Conservation (phyloP, 139 green algal genomes). For the Axilococcus clingmanii region DNA sequence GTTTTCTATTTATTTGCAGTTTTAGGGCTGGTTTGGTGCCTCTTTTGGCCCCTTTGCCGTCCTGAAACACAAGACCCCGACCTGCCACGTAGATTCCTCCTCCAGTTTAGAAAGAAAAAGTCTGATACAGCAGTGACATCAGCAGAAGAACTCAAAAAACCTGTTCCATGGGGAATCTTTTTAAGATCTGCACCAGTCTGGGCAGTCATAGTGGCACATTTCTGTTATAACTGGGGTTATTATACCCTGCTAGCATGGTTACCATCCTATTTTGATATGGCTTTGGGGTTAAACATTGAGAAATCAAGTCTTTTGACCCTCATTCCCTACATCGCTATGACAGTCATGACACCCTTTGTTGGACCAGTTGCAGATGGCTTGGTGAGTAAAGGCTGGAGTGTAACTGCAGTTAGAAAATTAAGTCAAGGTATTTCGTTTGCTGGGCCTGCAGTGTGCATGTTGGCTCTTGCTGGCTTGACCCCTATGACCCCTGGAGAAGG, state of each 20-base stretch:
- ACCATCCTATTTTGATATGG: constrained; percentile 91
- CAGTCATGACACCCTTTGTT: constrained; percentile 70
- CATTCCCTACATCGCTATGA: constrained; percentile 84
- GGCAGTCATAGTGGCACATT: constrained; percentile 92
- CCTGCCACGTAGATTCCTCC: neutral
- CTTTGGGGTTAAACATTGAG: constrained; percentile 76
- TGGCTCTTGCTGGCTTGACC: constrained; percentile 31
- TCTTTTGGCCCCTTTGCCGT: constrained; percentile 62
- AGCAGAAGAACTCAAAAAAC: neutral
- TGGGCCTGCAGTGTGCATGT: constrained; percentile 60
- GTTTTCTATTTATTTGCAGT: constrained; percentile 96
- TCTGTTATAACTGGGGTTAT: constrained; percentile 97
- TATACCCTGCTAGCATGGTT: constrained; percentile 96
- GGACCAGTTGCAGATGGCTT: constrained; percentile 47
- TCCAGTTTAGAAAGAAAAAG: too few species aligned
- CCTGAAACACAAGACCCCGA: constrained; percentile 41
- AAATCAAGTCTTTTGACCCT: constrained; percentile 63
- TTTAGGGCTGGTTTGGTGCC: constrained; percentile 80
- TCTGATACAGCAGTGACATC: neutral
- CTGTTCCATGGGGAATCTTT: constrained; percentile 83
- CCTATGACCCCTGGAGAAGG: constrained; percentile 13
- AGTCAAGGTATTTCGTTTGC: constrained; percentile 64
- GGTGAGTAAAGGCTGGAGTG: constrained; percentile 36
- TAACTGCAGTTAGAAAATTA: constrained; percentile 64
- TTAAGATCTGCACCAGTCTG: constrained; percentile 63